Conservation (phyloP, 768 basidiomycete species). For the Kwoniella dejecticola region DNA sequence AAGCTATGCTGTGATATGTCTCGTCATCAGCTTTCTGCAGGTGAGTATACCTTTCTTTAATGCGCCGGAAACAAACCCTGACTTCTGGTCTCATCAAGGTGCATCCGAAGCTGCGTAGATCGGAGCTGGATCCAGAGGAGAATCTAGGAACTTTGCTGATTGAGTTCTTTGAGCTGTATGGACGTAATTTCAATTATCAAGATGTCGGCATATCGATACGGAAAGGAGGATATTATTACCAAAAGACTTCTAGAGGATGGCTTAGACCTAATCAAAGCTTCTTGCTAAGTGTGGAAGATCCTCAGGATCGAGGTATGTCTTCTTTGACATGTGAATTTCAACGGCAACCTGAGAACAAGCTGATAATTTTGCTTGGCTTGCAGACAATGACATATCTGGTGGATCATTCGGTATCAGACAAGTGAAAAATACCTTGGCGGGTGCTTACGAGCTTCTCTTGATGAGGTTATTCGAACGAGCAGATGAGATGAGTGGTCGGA, state of each 20-base stretch:
- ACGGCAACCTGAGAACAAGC: conserved; percentile 8
- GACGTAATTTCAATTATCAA: conserved; percentile 84
- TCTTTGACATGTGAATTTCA: not conserved
- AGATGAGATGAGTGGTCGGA: conserved; percentile 65
- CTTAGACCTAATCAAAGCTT: conserved; percentile 57
- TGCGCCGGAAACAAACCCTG: not conserved
- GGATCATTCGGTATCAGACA: conserved; percentile 81
- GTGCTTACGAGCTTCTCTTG: conserved; percentile 69
- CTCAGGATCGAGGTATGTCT: conserved; percentile 75
- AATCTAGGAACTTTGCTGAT: conserved; percentile 93
- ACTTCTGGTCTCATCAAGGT: conserved; percentile 60
- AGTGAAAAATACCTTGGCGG: conserved; percentile 79
- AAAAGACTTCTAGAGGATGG: conserved; percentile 82
- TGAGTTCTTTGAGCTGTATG: conserved; percentile 98
- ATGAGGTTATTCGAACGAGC: conserved; percentile 69
- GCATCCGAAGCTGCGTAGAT: conserved; percentile 89
- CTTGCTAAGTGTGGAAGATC: conserved; percentile 87
- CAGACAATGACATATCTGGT: conserved; percentile 89
- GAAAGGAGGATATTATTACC: conserved; percentile 85
- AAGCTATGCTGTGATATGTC: conserved; percentile 88
- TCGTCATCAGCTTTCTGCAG: conserved; percentile 92
- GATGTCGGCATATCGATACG: conserved; percentile 85
- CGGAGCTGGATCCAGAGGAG: conserved; percentile 79
- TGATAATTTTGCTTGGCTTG: not conserved
- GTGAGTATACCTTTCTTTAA: conserved; percentile 55